These are phyloP conservation scores for Trichoderma afroharzianum DNA, from an alignment of 2,329 filamentous ascomycete species.

Conservation along the genomic window DNA sequence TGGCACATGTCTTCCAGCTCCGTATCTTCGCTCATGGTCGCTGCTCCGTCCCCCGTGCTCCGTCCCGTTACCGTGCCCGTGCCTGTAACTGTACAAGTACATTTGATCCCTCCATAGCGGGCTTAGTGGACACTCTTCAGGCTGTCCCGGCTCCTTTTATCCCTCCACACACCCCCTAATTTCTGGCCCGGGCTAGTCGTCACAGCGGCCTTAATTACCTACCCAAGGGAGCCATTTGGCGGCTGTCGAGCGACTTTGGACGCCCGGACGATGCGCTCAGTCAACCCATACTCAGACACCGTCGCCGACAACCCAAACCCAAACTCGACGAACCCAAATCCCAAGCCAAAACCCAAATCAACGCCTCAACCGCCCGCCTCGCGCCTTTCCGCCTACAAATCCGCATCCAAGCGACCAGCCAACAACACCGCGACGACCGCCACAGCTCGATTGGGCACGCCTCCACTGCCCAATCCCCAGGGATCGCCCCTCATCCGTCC, in stretches of 20 bases:
- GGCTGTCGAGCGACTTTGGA: neutral
- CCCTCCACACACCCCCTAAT: constrained; percentile 17
- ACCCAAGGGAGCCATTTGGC: neutral
- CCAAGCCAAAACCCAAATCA: neutral
- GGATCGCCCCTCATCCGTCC: constrained; percentile 16
- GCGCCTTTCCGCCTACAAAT: constrained; percentile 2
- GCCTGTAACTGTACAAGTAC: neutral
- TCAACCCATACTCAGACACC: constrained; percentile 16
- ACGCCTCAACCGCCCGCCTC: constrained; percentile 3
- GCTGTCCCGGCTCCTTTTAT: constrained; percentile 14
- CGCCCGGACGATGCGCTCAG: constrained; percentile 18
- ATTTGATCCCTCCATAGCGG: neutral
- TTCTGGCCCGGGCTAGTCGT: constrained; percentile 8
- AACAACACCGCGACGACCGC: neutral
- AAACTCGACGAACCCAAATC: neutral
- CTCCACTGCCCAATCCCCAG: constrained; percentile 5
- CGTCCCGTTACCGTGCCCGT: neutral
- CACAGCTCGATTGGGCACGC: neutral
- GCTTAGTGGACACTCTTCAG: constrained; percentile 2
- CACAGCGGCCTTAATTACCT: constrained; percentile 14
- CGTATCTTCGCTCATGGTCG: neutral
- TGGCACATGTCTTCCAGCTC: neutral
- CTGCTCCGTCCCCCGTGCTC: neutral
- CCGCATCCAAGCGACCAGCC: neutral
- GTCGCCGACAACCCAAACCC: neutral